A percentile compares a stretch with the other conserved stretches of the same genome.
Conservation (phyloP, 345 rosid genomes). For the Pelargonium nanum region DNA sequence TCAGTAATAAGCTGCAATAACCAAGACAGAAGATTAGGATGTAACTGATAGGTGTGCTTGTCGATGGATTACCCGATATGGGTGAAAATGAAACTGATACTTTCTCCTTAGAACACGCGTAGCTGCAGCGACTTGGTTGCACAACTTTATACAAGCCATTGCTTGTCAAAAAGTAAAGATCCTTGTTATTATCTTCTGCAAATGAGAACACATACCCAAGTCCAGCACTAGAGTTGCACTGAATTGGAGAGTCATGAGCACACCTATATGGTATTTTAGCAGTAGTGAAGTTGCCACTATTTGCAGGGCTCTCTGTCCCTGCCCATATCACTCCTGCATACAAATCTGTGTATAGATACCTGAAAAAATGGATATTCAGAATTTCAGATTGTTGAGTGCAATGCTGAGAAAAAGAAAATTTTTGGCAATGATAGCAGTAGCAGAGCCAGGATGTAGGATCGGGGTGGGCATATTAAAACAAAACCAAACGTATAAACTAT, state of each 20-base stretch:
- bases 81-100: background rate
- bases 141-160: conserved; percentile 21
- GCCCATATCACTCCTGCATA: conserved; percentile 35
- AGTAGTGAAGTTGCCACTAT: conserved; percentile 23
- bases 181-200: conserved; percentile 19
- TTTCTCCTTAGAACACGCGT: conserved; percentile 20
- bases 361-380: conserved; percentile 6
- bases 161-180: conserved; percentile 17
- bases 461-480: too few species aligned
- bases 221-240: conserved; percentile 11
- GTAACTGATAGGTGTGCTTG: background rate
- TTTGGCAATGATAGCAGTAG: background rate
- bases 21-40: background rate
- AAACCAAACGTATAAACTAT: too few species aligned
- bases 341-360: conserved; percentile 39
- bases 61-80: background rate
- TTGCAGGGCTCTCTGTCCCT: conserved; percentile 21
- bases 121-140: conserved; percentile 19
- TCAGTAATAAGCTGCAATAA: background rate
- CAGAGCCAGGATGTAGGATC: background rate
- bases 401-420: background rate
- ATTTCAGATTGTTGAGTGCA: too few species aligned
- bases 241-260: conserved; percentile 19
- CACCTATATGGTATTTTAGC: conserved; percentile 14
- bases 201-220: conserved; percentile 20